Conservation (phyloP, 2,329 filamentous ascomycete genomes). For the Teratosphaeriaceae sp. region DNA sequence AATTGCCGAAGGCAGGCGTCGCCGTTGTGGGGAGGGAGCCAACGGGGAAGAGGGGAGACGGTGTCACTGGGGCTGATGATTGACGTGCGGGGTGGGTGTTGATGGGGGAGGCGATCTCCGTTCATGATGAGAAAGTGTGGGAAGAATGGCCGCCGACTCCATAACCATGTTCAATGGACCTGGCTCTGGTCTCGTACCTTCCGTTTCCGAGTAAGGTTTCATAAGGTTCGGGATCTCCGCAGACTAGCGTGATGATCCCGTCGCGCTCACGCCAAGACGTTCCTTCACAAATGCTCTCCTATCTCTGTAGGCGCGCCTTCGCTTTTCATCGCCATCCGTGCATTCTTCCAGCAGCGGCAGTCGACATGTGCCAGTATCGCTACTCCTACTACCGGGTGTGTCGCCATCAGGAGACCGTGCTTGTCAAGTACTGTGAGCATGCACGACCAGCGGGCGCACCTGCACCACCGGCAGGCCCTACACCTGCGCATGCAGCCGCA, state of each 20-base stretch:
- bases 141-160: no score
- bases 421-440: conserved; percentile 21
- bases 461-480: neutral
- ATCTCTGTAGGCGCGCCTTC: no score
- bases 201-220: neutral
- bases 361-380: conserved; percentile 27
- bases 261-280: neutral
- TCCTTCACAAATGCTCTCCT: neutral
- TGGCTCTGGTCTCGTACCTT: neutral
- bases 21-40: neutral
- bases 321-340: no score
- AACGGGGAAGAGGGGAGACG: neutral
- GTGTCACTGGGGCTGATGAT: neutral
- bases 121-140: no score
- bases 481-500: neutral
- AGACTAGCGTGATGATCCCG: no score
- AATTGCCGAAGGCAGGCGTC: neutral
- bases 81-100: neutral
- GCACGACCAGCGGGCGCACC: conserved; percentile 5
- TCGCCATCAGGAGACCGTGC: conserved; percentile 23
- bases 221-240: neutral
- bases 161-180: no score
- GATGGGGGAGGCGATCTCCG: neutral
- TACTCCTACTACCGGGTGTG: conserved; percentile 27
- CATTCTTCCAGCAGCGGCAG: conserved; percentile 29